Conservation (phyloP, 31 red algal species). For the Odonthalia washingtoniensis region DNA sequence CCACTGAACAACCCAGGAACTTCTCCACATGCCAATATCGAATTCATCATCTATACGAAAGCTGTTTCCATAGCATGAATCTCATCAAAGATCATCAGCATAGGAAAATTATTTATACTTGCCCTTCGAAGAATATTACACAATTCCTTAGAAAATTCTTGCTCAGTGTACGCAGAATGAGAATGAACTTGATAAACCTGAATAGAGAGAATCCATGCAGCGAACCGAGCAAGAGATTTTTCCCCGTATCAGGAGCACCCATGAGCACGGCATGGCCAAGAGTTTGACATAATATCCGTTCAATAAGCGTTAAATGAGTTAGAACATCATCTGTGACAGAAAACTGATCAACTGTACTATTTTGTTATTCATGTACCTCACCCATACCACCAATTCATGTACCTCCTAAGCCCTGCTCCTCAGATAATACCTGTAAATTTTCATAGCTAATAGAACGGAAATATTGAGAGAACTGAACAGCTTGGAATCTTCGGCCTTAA, state of each 20-base stretch:
- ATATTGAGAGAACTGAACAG: slow-evolving; percentile 40
- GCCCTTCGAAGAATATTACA: slow-evolving; percentile 60
- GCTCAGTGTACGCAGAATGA: slow-evolving; percentile 64
- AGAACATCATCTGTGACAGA: slow-evolving; percentile 84
- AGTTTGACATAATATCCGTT: slow-evolving; percentile 75
- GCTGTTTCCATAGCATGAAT: slow-evolving; percentile 82
- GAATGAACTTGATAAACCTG: slow-evolving; percentile 83
- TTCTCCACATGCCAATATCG: slow-evolving; percentile 85
- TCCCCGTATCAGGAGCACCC: slow-evolving; percentile 81
- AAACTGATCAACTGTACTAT: slow-evolving; percentile 72
- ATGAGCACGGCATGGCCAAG: slow-evolving; percentile 83
- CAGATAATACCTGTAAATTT: slow-evolving; percentile 76
- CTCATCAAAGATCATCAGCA: slow-evolving; percentile 91
- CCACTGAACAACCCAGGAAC: slow-evolving; percentile 83
- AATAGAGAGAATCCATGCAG: slow-evolving; percentile 80
- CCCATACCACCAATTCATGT: slow-evolving; percentile 73
- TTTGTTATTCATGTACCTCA: slow-evolving; percentile 30
- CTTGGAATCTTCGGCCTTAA: slow-evolving; percentile 20
- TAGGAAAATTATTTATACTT: slow-evolving; percentile 46
- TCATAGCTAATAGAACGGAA: slow-evolving; percentile 70
- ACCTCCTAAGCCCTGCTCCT: slow-evolving; percentile 84
- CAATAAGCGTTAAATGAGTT: slow-evolving; percentile 77
- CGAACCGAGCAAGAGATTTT: slow-evolving; percentile 83
- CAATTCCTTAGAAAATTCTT: too few species aligned
- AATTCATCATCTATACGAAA: slow-evolving; percentile 89